Percentiles rank a stretch among this genome's conserved stretches.
Evolutionary conservation across 306 rosid species (phyloP).

Genomic region (Glycyrrhiza uralensis): DNA sequence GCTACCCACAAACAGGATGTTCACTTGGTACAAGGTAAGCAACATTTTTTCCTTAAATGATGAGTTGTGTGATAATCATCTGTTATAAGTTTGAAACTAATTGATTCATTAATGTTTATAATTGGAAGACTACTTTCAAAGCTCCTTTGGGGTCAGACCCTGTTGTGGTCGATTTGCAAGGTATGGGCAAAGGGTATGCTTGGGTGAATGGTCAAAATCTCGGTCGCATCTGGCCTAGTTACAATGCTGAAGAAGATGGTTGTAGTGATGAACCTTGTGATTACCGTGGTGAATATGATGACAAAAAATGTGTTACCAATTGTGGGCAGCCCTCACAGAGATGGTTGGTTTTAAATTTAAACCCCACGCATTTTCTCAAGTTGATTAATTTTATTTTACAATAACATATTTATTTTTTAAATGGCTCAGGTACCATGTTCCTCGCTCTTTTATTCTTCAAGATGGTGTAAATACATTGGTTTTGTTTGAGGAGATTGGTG

Average conservation of each 20-base stretch:
- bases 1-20: conserved; percentile 32
- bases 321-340: conserved; percentile 56
- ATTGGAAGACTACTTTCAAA: conserved; percentile 45
- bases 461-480: conserved; percentile 41
- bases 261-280: conserved; percentile 46
- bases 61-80: neutral
- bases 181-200: conserved; percentile 46
- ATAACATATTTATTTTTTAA: too few species aligned
- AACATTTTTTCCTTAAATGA: neutral
- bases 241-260: conserved; percentile 30
- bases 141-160: conserved; percentile 55
- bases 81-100: neutral
- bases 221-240: conserved; percentile 53
- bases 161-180: conserved; percentile 43
- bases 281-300: conserved; percentile 43
- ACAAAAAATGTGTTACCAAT: conserved; percentile 42
- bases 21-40: conserved; percentile 65
- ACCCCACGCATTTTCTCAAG: neutral
- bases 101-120: neutral
- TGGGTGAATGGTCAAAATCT: conserved; percentile 54
- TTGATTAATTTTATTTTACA: neutral
- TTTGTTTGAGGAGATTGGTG: conserved; percentile 61
- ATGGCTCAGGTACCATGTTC: conserved; percentile 49
- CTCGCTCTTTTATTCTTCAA: conserved; percentile 30
- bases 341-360: conserved; percentile 22